These are phyloP conservation scores for Trichosporon inkin DNA, from an alignment of 1,284 basidiomycete genomes.

Conservation along the genomic window DNA sequence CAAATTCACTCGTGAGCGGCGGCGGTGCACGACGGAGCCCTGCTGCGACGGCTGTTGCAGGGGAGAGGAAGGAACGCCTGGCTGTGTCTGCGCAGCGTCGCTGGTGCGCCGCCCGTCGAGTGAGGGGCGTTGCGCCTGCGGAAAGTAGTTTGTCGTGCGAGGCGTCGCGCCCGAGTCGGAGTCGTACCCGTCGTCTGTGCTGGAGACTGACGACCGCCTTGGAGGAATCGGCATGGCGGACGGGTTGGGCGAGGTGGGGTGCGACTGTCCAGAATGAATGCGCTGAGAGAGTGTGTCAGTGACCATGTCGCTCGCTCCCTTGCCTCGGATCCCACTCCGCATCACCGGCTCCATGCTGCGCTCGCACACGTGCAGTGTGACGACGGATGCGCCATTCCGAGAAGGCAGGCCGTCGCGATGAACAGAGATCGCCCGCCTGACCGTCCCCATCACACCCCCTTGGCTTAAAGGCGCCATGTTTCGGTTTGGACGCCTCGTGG, in stretches of 20 bases:
- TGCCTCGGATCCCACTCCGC: not conserved
- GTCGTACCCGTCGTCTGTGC: constrained; percentile 1
- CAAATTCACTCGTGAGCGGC: not conserved
- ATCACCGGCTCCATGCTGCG: not conserved
- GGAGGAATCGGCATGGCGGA: constrained; percentile 11
- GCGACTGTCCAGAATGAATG: not conserved
- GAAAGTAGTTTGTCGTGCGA: constrained; percentile 5
- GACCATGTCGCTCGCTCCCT: not conserved
- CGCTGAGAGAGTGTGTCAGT: constrained; percentile 3
- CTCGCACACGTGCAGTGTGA: not conserved
- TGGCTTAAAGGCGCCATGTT: not conserved
- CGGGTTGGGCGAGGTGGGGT: constrained; percentile 5
- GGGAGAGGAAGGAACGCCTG: constrained; percentile 1
- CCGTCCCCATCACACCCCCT: not conserved
- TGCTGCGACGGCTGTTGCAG: not conserved
- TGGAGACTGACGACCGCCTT: not conserved
- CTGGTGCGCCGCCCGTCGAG: not conserved
- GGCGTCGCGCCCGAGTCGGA: constrained; percentile 4
- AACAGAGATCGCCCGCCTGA: not conserved
- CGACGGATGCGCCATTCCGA: not conserved
- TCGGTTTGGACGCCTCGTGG: not conserved
- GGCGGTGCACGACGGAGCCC: not conserved
- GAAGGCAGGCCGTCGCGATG: not conserved
- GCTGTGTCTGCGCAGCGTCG: not conserved
- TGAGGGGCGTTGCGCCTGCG: not conserved